A percentile compares a stretch with the other conserved stretches of the same genome.
Evolutionary conservation across 2,329 filamentous ascomycete species (phyloP).

Genomic region (Cercospora zeina): DNA sequence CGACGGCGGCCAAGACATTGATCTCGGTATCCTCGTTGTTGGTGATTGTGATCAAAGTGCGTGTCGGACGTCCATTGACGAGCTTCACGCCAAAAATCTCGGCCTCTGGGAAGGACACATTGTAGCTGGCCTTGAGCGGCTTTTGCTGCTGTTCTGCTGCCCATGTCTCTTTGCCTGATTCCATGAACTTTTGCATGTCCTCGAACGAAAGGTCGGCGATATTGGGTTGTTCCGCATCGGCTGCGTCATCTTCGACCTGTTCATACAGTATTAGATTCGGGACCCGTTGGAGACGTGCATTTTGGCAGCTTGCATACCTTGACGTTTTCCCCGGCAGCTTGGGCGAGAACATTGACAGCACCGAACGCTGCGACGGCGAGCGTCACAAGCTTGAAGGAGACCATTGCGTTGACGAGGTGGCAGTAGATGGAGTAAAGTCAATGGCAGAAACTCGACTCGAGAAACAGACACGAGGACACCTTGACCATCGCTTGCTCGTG

Average conservation of each 20-base stretch:
- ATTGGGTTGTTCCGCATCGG: conserved; percentile 17
- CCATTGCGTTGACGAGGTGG: conserved; percentile 55
- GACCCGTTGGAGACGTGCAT: conserved; percentile 20
- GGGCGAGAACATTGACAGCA: conserved; percentile 64
- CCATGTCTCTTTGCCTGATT: conserved; percentile 20
- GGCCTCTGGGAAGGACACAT: conserved; percentile 61
- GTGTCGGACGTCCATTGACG: conserved; percentile 85
- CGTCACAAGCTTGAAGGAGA: conserved; percentile 69
- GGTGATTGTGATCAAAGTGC: conserved; percentile 75
- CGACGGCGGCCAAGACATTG: conserved; percentile 72
- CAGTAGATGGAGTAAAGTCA: background rate
- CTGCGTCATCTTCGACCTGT: conserved; percentile 29
- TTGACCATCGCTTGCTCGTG: conserved; percentile 8
- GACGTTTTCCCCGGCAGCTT: conserved; percentile 42
- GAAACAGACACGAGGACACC: conserved; percentile 7
- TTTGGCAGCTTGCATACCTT: conserved; percentile 32
- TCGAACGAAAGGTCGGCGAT: conserved; percentile 26
- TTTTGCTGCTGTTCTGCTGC: conserved; percentile 44
- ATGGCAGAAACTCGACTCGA: conserved; percentile 1
- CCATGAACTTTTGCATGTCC: conserved; percentile 27
- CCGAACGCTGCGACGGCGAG: conserved; percentile 71
- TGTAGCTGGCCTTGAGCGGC: conserved; percentile 60
- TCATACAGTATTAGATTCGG: conserved; percentile 22
- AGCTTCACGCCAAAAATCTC: conserved; percentile 95
- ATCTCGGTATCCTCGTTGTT: conserved; percentile 81